Conservation (phyloP, 1,139 yeast species). For the Sugiyamaella novakii region DNA sequence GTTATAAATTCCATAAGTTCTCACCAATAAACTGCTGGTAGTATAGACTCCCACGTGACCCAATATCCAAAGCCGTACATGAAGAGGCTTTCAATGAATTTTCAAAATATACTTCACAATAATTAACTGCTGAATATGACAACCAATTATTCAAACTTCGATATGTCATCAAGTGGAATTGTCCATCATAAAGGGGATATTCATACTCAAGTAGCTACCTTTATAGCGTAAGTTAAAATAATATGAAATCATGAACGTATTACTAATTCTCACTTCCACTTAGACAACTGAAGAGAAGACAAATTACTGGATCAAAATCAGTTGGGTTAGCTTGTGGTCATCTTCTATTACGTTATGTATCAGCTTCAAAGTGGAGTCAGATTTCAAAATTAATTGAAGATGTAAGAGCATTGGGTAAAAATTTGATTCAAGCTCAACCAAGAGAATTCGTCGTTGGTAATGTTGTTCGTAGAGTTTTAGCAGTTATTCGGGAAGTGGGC, state of each 20-base stretch:
- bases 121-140: too few species aligned
- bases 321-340: conserved; percentile 90
- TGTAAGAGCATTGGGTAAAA: conserved; percentile 54
- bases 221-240: conserved; percentile 27
- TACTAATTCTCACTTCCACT: not conserved
- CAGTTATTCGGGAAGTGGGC: conserved; percentile 83
- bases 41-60: too few species aligned
- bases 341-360: conserved; percentile 80
- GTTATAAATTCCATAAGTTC: too few species aligned
- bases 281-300: conserved; percentile 63
- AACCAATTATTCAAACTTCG: too few species aligned
- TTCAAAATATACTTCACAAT: too few species aligned
- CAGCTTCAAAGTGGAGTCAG: conserved; percentile 85
- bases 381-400: conserved; percentile 70
- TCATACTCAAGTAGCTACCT: conserved; percentile 29
- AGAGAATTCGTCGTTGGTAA: conserved; percentile 85
- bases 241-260: not conserved
- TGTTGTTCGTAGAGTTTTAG: conserved; percentile 84
- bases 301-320: conserved; percentile 68
- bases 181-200: conserved; percentile 28
- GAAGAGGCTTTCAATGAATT: too few species aligned
- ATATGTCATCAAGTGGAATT: conserved; percentile 18
- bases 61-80: too few species aligned
- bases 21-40: too few species aligned
- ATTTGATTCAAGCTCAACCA: conserved; percentile 48